phyloP scores from a whole-genome alignment of 768 basidiomycete species.

The Epithele typhae region DNA sequence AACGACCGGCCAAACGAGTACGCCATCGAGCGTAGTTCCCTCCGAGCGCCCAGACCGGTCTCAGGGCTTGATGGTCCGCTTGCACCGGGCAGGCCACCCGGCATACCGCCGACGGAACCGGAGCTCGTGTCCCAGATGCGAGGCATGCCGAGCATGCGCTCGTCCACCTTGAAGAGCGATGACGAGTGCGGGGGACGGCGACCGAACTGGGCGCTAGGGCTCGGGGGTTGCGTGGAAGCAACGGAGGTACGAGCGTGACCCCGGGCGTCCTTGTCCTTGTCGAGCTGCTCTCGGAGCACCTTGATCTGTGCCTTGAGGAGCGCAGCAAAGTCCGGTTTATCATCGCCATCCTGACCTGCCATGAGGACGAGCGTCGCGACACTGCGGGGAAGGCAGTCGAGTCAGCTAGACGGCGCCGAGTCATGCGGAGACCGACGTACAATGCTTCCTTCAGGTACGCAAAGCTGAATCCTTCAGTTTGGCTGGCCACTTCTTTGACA shows the following conservation, averaged over 20 bases:
- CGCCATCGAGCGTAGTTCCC: constrained; percentile 14
- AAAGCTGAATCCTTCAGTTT: constrained; percentile 72
- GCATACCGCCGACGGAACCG: constrained; percentile 14
- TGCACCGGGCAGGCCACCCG: constrained; percentile 18
- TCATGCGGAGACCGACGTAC: constrained; percentile 38
- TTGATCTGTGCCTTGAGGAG: constrained; percentile 58
- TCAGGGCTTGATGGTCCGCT: neutral
- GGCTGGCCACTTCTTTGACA: constrained; percentile 50
- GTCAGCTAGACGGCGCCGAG: too few relatives aligned
- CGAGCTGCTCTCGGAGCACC: constrained; percentile 60
- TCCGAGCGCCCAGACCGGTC: neutral
- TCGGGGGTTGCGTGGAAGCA: neutral
- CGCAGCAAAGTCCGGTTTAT: constrained; percentile 45
- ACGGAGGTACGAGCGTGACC: neutral
- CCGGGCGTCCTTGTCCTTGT: constrained; percentile 32
- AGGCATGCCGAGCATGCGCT: constrained; percentile 9
- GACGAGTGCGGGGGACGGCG: neutral
- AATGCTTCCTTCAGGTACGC: constrained; percentile 89
- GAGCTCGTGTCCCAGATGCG: constrained; percentile 20
- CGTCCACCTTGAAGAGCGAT: constrained; percentile 2
- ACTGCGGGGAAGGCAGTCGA: constrained; percentile 30
- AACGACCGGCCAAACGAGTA: constrained; percentile 17
- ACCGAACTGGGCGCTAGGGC: neutral
- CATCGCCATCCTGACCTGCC: constrained; percentile 42
- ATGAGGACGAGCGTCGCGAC: constrained; percentile 71